These are phyloP conservation scores for Aspergillaceae sp. DNA, from an alignment of 2,329 filamentous ascomycete genomes.

Conservation along the genomic window DNA sequence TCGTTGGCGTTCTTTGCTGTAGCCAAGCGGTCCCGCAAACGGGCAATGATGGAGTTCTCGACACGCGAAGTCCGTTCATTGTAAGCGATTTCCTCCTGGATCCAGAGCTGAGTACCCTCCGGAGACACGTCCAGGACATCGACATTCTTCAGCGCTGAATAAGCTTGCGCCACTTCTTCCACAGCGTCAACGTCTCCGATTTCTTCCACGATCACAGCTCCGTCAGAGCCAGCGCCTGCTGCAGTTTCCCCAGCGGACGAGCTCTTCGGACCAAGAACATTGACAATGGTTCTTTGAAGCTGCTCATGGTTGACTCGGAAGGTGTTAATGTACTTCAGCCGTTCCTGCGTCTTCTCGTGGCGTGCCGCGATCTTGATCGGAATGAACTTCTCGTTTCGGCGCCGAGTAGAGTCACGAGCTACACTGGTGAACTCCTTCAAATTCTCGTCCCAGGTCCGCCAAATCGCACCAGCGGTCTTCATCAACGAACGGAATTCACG, in stretches of 20 bases:
- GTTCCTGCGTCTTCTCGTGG: constrained; percentile 80
- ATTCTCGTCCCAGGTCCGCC: constrained; percentile 88
- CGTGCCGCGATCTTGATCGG: constrained; percentile 90
- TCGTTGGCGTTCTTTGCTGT: constrained; percentile 96
- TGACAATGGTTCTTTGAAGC: constrained; percentile 89
- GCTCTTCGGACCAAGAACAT: constrained; percentile 75
- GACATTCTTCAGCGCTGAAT: constrained; percentile 86
- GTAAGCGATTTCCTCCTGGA: constrained; percentile 88
- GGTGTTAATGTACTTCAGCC: constrained; percentile 84
- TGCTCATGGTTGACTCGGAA: constrained; percentile 98
- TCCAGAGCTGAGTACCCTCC: constrained; percentile 86
- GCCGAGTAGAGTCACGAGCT: constrained; percentile 84
- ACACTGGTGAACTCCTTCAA: constrained; percentile 98
- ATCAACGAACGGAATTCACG: constrained; percentile 81
- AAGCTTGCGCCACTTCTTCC: constrained; percentile 90
- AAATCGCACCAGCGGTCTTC: constrained; percentile 74
- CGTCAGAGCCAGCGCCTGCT: constrained; percentile 41
- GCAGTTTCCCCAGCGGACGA: constrained; percentile 46
- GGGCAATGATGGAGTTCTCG: constrained; percentile 97
- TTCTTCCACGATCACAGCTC: constrained; percentile 72
- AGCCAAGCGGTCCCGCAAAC: constrained; percentile 81
- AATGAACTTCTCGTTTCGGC: constrained; percentile 95
- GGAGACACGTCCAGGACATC: constrained; percentile 87
- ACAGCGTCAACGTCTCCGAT: constrained; percentile 96
- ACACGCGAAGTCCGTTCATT: constrained; percentile 95